Base-by-base conservation (phyloP, 306 rosid species). In the Pterocarpus santalinus region DNA sequence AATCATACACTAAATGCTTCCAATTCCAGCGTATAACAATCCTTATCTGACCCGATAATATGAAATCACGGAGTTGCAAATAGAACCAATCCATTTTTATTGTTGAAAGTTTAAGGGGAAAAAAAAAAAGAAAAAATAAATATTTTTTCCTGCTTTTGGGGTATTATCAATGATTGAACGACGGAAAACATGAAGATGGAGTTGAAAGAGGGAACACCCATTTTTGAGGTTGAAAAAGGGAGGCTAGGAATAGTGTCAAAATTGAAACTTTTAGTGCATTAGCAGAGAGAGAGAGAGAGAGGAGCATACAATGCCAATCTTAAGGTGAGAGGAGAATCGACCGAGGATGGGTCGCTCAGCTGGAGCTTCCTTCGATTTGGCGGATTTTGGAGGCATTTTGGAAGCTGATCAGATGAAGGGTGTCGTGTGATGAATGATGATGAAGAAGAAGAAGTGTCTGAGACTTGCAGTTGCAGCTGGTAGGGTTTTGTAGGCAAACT, bases 311-410 rank as follows among this genome's bases (percentile, higher is more conserved):
- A 94, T 94, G 79, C 98, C 98, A 82, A 94, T 94, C 83, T 94
- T 92, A 76, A 94, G 94, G 78, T 92, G 98, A 77, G 98, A 92
- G 30, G 98, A 94, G 85, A 92, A 91, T 65, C 98, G 97, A 82
- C 98, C 97, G 15, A 94, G 78, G 86, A 92, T 86, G 72, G 94
- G 85, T 41, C 97, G 90, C 84, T 94, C 98, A 55, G 86, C 92
- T 6, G 97, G 94, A 13, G 89, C 92, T 81, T 94, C 98, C 89
- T 94, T 94, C 8, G 90, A 90, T 75, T 94, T 94, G 33, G 97
- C 86, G 60, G 97, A 65, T 85, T 94, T 94, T 2, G 98, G 97
- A 85, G 98, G 97, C 98, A 94, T 94, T 76, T 56, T 91, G 57
- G 80, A 36, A 75, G 81, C 53, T 53, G 17, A 14, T 53, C 22